Evolutionary conservation across 176 grass and related monocot genomes (phyloP).

Genomic region (Tillandsia leiboldiana): DNA sequence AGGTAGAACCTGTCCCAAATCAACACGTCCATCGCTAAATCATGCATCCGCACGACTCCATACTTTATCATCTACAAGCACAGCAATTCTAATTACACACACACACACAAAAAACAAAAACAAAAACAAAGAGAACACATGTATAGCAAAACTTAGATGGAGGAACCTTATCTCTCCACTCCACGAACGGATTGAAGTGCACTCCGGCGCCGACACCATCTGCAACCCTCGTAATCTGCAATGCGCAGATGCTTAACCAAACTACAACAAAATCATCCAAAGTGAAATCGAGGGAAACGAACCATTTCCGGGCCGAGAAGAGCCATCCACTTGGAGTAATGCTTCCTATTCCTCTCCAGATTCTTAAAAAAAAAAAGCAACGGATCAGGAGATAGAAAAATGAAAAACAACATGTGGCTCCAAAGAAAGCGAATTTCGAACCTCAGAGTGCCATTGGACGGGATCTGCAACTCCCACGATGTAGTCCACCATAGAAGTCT

Average conservation of each 20-base stretch:
- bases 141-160: not conserved
- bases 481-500: slow-evolving; percentile 80
- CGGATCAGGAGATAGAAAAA: slow-evolving; percentile 5
- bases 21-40: slow-evolving; percentile 69
- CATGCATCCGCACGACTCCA: slow-evolving; percentile 74
- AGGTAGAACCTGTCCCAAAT: slow-evolving; percentile 87
- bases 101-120: not conserved
- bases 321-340: slow-evolving; percentile 67
- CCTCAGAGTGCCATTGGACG: slow-evolving; percentile 61
- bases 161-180: slow-evolving; percentile 66
- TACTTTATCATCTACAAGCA: slow-evolving; percentile 70
- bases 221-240: slow-evolving; percentile 55
- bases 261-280: not conserved
- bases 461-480: slow-evolving; percentile 76
- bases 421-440: slow-evolving; percentile 3
- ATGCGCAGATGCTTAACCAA: slow-evolving; percentile 3
- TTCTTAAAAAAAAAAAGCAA: slow-evolving; percentile 42
- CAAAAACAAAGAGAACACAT: not conserved
- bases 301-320: slow-evolving; percentile 37
- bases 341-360: slow-evolving; percentile 57
- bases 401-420: not conserved
- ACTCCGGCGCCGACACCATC: slow-evolving; percentile 58
- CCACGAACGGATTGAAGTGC: slow-evolving; percentile 89
- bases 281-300: slow-evolving; percentile 12
- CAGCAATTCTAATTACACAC: not conserved